These are phyloP conservation scores for Tylopilus sp. DNA, from an alignment of 768 basidiomycete species.

Conservation along the genomic window DNA sequence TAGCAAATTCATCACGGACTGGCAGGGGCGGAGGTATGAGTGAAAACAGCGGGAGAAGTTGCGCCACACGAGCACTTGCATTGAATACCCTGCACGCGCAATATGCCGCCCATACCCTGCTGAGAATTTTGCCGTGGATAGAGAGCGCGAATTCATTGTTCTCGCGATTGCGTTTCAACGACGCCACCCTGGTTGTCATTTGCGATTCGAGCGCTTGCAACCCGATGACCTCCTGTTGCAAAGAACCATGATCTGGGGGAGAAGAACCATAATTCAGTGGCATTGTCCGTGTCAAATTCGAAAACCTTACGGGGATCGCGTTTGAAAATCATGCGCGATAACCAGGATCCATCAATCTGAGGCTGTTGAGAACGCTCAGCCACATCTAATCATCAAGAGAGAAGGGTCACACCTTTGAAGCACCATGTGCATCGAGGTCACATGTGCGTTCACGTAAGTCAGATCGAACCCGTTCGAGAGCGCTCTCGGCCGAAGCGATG, in stretches of 20 bases:
- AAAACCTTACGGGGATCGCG: conserved; percentile 30
- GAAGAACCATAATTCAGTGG: background rate
- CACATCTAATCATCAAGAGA: background rate
- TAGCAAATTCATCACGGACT: conserved; percentile 35
- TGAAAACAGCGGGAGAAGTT: conserved; percentile 1
- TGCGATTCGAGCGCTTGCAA: conserved; percentile 66
- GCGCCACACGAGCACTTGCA: conserved; percentile 39
- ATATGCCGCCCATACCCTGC: conserved; percentile 60
- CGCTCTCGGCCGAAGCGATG: conserved; percentile 52
- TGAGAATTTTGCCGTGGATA: conserved; percentile 49
- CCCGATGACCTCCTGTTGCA: conserved; percentile 58
- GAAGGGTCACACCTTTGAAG: conserved; percentile 24
- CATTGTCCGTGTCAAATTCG: background rate
- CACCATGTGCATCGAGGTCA: conserved; percentile 23
- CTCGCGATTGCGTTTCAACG: conserved; percentile 47
- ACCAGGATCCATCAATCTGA: conserved; percentile 25
- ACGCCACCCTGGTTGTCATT: conserved; percentile 56
- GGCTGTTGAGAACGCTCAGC: conserved; percentile 19
- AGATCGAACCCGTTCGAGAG: conserved; percentile 55
- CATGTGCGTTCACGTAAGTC: conserved; percentile 44
- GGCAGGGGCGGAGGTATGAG: conserved; percentile 15
- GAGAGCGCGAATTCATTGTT: conserved; percentile 50
- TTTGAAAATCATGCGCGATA: conserved; percentile 29
- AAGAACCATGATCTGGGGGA: conserved; percentile 34
- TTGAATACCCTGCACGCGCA: conserved; percentile 60